Conservation (phyloP, 176 grass and related monocot genomes). For the Dactylis glomerata region DNA sequence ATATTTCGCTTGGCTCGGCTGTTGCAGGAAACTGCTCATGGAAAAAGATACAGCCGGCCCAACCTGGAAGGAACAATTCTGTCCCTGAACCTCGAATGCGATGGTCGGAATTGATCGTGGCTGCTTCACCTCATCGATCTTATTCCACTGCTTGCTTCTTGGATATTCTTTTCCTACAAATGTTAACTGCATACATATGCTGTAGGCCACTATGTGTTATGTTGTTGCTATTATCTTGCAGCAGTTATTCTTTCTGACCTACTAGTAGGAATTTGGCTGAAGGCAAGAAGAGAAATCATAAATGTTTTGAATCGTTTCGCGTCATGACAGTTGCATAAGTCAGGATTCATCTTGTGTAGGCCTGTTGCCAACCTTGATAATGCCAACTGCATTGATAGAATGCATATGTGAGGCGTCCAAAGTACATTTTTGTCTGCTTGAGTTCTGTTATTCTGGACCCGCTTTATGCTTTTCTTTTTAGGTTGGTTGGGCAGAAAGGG, state of each 20-base stretch:
- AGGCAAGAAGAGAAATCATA: background rate
- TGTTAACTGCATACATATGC: background rate
- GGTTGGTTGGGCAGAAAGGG: conserved; percentile 28
- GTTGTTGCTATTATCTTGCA: conserved; percentile 1
- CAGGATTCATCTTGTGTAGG: conserved; percentile 7
- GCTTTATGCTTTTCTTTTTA: background rate
- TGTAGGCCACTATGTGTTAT: background rate
- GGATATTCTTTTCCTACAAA: background rate
- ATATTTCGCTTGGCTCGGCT: background rate
- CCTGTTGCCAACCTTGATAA: background rate
- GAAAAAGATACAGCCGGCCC: background rate
- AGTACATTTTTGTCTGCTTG: background rate
- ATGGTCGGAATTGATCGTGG: background rate
- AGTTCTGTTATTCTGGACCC: background rate
- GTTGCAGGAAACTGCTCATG: conserved; percentile 7
- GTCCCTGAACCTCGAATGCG: background rate
- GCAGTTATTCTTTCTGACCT: background rate
- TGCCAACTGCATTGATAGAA: background rate
- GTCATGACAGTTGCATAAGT: background rate
- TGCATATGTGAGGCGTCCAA: conserved; percentile 3
- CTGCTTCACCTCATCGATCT: conserved; percentile 10
- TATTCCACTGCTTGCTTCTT: background rate
- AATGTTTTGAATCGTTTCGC: background rate
- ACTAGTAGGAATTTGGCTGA: background rate
- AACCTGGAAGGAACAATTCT: conserved; percentile 18